Percentiles rank a stretch among this genome's conserved stretches.
Conservation (phyloP, 768 basidiomycete genomes). For the Dioszegia crocea region DNA sequence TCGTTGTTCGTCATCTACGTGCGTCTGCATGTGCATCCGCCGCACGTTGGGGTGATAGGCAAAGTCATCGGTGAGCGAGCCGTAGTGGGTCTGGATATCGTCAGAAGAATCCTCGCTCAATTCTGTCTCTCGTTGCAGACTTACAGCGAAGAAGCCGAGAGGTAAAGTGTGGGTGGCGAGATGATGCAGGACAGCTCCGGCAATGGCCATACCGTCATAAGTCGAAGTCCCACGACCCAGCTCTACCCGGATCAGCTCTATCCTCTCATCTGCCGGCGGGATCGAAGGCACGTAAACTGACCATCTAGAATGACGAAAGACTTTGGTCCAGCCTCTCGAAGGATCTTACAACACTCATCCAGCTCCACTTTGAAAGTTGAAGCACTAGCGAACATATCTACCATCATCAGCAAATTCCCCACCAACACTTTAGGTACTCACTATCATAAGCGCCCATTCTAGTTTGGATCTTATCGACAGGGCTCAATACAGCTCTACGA, state of each 20-base stretch:
- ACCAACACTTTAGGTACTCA: constrained; percentile 18
- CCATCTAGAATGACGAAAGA: constrained; percentile 94
- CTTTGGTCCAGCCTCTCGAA: constrained; percentile 86
- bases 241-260: constrained; percentile 56
- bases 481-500: constrained; percentile 74
- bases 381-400: constrained; percentile 49
- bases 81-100: constrained; percentile 70
- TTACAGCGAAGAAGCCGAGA: constrained; percentile 80
- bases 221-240: constrained; percentile 94
- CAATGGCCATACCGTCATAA: constrained; percentile 98
- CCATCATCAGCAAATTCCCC: not conserved
- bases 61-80: constrained; percentile 90
- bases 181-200: constrained; percentile 88
- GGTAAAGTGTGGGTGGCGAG: constrained; percentile 88
- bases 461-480: constrained; percentile 84
- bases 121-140: not conserved
- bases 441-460: constrained; percentile 99
- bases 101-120: not conserved
- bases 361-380: constrained; percentile 94
- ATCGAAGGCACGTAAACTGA: constrained; percentile 49
- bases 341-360: constrained; percentile 93
- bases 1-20: constrained; percentile 71
- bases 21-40: constrained; percentile 92
- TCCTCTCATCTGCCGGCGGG: not conserved
- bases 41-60: constrained; percentile 85